Evolutionary conservation across 495 filamentous ascomycete species (phyloP), one percentile per base, ranked within the genome.

Genomic region (Penicillium waksmanii): DNA sequence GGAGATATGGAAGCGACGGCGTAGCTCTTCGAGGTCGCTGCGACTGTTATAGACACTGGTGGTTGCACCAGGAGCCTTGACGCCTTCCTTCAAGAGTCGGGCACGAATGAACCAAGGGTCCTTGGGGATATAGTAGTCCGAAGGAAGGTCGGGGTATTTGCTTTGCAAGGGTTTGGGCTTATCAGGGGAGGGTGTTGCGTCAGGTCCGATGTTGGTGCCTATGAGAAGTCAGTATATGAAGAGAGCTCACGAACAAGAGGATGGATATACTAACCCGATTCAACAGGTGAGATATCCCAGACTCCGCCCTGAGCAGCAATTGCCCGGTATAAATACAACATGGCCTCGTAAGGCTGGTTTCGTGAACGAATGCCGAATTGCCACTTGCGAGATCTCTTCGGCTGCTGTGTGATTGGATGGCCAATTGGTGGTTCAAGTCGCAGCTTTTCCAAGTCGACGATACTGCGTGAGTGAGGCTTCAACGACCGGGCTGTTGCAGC

Each of bases 101-200:
- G 92, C 92, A 56, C 90, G 87, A 63, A 98, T 96, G 48, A 96
- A 89, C 95, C 95, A 98, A 19, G 94, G 92, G 66, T 98, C 96
- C 56, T 90, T 90, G 0, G 95, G 94, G 33, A 97, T 82, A 55
- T 85, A 88, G 68, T 92, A 95, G 51, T 87, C 83, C 11, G 77
- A 74, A 18, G 76, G 75, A 4, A 81, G 60, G 36, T 80, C 73
- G 7, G 77, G 73, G 43, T 81, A 81, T 64, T 80, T 80, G 58
- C 58, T 74, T 60, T 81, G 78, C n/a, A 81, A 62, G 9, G 76
- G 73, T 35, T 66, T 69, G 12, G 72, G 67, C 38, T 71, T 60
- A 21, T 75, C 71, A 3, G 65, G 60, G 10, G 71, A 63, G 6
- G 57, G 56, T 13, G 60, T 58, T 15, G 62, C 51, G 36, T 68